Conservation (phyloP, 805 yeast species). For the Phaffomyces antillensis region DNA sequence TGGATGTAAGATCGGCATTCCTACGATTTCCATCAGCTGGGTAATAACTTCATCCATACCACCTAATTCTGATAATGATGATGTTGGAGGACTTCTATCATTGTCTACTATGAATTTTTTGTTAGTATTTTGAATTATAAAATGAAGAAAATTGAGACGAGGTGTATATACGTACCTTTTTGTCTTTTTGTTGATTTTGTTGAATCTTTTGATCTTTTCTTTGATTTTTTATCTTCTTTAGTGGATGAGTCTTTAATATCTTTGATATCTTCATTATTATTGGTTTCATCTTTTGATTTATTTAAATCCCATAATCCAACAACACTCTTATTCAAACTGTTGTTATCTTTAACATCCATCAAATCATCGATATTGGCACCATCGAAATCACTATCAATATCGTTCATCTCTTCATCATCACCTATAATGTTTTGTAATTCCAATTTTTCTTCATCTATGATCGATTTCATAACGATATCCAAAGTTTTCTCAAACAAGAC, state of each 20-base stretch:
- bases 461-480: constrained; percentile 46
- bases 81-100: constrained; percentile 63
- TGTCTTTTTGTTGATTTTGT: constrained; percentile 29
- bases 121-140: not conserved
- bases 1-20: constrained; percentile 88
- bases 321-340: constrained; percentile 70
- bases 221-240: constrained; percentile 30
- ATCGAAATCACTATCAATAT: constrained; percentile 31
- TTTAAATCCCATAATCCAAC: constrained; percentile 59
- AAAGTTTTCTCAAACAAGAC: constrained; percentile 55
- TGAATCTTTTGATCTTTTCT: constrained; percentile 46
- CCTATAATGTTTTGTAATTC: constrained; percentile 30
- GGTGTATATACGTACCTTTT: constrained; percentile 23
- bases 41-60: constrained; percentile 84
- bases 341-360: constrained; percentile 60
- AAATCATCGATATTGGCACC: constrained; percentile 35
- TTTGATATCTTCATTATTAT: constrained; percentile 10
- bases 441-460: constrained; percentile 54
- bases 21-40: constrained; percentile 84
- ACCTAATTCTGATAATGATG: constrained; percentile 70
- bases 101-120: constrained; percentile 28
- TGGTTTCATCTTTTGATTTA: constrained; percentile 4
- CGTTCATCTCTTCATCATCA: constrained; percentile 21
- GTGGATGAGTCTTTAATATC: constrained; percentile 6
- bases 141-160: too few relatives aligned